Evolutionary conservation across 257 asterid genomes (phyloP).

Genomic region (Penstemon davidsonii): DNA sequence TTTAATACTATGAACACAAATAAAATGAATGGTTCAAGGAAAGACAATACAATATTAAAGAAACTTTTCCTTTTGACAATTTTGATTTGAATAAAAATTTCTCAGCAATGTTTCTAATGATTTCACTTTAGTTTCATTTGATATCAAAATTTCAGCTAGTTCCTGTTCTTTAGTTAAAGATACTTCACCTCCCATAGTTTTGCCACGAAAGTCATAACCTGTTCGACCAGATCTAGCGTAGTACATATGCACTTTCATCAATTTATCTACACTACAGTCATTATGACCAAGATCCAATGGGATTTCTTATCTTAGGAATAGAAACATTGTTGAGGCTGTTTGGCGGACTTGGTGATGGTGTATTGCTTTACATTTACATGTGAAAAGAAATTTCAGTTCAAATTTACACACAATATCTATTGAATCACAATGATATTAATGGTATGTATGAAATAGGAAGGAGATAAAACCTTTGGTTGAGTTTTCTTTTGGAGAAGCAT

Average conservation of each 20-base stretch:
- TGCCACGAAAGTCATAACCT: background rate
- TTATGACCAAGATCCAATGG: conserved; percentile 1
- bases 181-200: background rate
- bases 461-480: conserved; percentile 45
- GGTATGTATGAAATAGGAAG: background rate
- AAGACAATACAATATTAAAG: background rate
- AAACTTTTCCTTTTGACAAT: conserved; percentile 1
- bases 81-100: background rate
- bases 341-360: background rate
- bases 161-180: background rate
- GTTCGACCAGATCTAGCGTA: background rate
- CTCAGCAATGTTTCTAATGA: conserved; percentile 1
- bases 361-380: background rate
- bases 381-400: conserved; percentile 11
- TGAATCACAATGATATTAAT: background rate
- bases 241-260: background rate
- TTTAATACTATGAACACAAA: background rate
- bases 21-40: background rate
- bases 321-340: conserved; percentile 9
- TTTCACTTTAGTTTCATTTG: background rate
- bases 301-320: conserved; percentile 4
- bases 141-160: background rate
- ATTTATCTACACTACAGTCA: background rate
- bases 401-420: conserved; percentile 18
- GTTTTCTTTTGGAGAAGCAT: conserved; percentile 37